A percentile compares a stretch with the other conserved stretches of the same genome.
phyloP scores from a whole-genome alignment of 108 stramenopile genomes.

The Cyclotella baltica region DNA sequence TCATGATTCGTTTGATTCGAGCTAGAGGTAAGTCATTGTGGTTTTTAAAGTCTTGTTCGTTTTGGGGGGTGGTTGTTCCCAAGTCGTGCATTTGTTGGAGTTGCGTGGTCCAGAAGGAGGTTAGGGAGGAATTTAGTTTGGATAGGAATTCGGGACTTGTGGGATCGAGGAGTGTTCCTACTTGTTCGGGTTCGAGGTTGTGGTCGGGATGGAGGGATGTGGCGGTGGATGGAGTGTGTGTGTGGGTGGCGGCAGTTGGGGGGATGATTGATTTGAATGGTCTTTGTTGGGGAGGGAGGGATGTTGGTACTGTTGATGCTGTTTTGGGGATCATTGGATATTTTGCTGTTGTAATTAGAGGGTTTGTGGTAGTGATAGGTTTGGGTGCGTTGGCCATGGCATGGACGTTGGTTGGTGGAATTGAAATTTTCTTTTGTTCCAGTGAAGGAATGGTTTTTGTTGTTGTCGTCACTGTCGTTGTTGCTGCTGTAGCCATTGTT shows the following conservation, averaged over 20 bases:
- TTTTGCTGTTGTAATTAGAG: constrained; percentile 27
- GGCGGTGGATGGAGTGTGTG: background rate
- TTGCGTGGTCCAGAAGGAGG: constrained; percentile 79
- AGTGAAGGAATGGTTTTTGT: no score
- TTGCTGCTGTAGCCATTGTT: no score
- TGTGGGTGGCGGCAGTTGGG: background rate
- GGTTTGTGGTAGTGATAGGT: background rate
- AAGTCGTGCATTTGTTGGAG: constrained; percentile 57
- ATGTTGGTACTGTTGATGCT: no score
- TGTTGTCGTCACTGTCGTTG: no score
- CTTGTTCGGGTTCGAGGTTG: constrained; percentile 20
- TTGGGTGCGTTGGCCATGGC: background rate
- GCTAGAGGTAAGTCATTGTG: constrained; percentile 95
- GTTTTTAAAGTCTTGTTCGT: constrained; percentile 91
- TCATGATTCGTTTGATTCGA: constrained; percentile 99
- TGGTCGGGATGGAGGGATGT: background rate
- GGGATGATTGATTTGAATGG: background rate
- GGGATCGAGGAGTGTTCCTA: constrained; percentile 57
- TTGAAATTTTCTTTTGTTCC: no score
- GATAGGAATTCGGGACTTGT: constrained; percentile 72
- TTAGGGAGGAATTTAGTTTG: constrained; percentile 65
- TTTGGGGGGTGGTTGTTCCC: constrained; percentile 53
- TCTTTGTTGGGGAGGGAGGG: background rate
- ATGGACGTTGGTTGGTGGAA: background rate
- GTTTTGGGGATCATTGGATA: constrained; percentile 24